Conservation (phyloP, 441 rosid species). For the Aquilaria agallochum region DNA sequence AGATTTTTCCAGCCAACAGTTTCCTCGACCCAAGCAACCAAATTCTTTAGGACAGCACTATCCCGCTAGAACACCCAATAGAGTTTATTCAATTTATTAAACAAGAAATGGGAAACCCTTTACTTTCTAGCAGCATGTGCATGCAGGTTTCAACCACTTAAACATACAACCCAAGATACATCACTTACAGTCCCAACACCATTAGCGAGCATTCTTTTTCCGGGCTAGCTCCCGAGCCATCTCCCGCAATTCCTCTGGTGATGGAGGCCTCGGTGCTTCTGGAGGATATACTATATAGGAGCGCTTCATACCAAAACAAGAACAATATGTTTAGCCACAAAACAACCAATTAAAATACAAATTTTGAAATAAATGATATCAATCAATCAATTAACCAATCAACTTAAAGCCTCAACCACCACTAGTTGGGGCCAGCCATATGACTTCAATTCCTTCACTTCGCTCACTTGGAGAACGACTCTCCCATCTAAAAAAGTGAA, state of each 20-base stretch:
- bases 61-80: too few species aligned
- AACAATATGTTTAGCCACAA: slow-evolving; percentile 9
- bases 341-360: too few species aligned
- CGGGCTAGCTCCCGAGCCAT: slow-evolving; percentile 81
- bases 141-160: neutral
- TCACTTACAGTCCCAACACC: slow-evolving; percentile 15
- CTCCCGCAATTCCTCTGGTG: slow-evolving; percentile 85
- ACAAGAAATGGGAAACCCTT: too few species aligned
- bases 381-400: neutral
- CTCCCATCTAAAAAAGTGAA: too few species aligned
- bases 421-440: too few species aligned
- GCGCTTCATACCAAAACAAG: slow-evolving; percentile 40
- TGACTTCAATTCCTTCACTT: too few species aligned
- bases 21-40: too few species aligned
- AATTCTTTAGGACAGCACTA: too few species aligned
- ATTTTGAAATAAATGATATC: neutral
- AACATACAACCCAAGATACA: neutral
- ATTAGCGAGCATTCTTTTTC: slow-evolving; percentile 40
- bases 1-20: too few species aligned
- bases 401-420: neutral
- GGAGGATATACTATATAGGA: slow-evolving; percentile 75
- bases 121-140: neutral
- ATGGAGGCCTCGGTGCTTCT: slow-evolving; percentile 65
- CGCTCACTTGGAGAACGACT: too few species aligned
- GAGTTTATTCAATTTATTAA: too few species aligned